These are phyloP conservation scores for Schrenkiella parvula DNA, from an alignment of 345 rosid species.

Conservation along the genomic window DNA sequence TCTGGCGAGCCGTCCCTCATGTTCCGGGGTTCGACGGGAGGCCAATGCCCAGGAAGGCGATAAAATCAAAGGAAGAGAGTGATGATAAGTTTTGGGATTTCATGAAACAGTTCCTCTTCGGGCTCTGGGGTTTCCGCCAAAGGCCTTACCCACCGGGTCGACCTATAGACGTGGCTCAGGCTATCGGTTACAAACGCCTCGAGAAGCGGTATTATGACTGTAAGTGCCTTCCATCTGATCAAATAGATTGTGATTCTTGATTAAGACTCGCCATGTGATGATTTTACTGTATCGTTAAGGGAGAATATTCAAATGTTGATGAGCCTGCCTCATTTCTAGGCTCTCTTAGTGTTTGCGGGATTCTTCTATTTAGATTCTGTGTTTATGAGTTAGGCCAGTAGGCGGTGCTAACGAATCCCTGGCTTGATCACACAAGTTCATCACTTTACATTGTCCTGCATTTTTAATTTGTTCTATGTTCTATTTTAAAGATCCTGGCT, in stretches of 20 bases:
- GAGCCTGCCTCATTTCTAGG: neutral
- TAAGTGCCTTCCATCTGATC: conserved; percentile 29
- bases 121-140: conserved; percentile 90
- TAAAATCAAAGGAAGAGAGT: conserved; percentile 61
- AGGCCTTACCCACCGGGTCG: conserved; percentile 81
- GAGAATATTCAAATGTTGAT: neutral
- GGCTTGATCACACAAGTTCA: neutral
- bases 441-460: neutral
- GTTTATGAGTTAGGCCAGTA: neutral
- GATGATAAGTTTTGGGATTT: conserved; percentile 96
- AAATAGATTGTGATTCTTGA: neutral
- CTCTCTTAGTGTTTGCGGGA: neutral
- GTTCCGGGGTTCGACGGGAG: conserved; percentile 76
- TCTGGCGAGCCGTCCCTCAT: conserved; percentile 70
- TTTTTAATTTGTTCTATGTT: neutral
- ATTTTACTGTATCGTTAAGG: neutral
- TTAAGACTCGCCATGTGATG: neutral
- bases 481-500: neutral
- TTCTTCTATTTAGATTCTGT: neutral
- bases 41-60: conserved; percentile 87
- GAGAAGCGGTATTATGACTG: conserved; percentile 91
- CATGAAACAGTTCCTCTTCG: conserved; percentile 69
- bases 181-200: conserved; percentile 77
- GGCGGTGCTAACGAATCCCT: neutral
- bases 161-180: conserved; percentile 89